phyloP scores from a whole-genome alignment of 768 basidiomycete species.

The Kwoniella botswanensis region DNA sequence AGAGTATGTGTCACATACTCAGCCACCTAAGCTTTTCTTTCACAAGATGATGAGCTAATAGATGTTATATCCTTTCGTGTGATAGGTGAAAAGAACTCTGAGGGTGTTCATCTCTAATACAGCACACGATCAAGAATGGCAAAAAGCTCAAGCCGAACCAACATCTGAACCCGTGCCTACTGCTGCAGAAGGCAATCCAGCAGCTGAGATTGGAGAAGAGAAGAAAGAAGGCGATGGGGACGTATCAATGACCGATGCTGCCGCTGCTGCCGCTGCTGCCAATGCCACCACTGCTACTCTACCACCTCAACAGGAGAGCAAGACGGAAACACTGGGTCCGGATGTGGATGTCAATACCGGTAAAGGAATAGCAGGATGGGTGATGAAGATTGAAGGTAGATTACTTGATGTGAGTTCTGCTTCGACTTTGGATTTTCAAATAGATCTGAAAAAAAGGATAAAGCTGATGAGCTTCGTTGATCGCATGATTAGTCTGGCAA shows the following conservation, averaged over 20 bases:
- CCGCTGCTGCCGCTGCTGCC: neutral
- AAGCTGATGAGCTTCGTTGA: neutral
- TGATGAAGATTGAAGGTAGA: constrained; percentile 82
- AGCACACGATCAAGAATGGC: constrained; percentile 84
- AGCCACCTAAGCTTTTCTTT: neutral
- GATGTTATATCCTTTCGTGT: neutral
- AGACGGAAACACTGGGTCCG: constrained; percentile 10
- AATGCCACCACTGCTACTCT: too few relatives aligned
- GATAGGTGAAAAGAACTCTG: constrained; percentile 77
- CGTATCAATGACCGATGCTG: constrained; percentile 20
- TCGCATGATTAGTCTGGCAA: constrained; percentile 49
- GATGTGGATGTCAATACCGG: constrained; percentile 74
- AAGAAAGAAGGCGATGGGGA: constrained; percentile 11
- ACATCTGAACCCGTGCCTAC: constrained; percentile 27
- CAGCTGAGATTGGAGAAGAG: constrained; percentile 11
- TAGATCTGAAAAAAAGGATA: neutral
- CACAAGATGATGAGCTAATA: neutral
- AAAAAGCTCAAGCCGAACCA: constrained; percentile 59
- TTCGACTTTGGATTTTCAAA: neutral
- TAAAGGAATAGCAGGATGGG: constrained; percentile 87
- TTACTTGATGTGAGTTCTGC: constrained; percentile 63
- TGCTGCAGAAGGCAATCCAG: constrained; percentile 46
- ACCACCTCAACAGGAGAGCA: neutral
- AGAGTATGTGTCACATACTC: constrained; percentile 63
- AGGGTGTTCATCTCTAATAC: constrained; percentile 88